Conservation (phyloP, 2,329 filamentous ascomycete species). For the Tolypocladium pustulatum region DNA sequence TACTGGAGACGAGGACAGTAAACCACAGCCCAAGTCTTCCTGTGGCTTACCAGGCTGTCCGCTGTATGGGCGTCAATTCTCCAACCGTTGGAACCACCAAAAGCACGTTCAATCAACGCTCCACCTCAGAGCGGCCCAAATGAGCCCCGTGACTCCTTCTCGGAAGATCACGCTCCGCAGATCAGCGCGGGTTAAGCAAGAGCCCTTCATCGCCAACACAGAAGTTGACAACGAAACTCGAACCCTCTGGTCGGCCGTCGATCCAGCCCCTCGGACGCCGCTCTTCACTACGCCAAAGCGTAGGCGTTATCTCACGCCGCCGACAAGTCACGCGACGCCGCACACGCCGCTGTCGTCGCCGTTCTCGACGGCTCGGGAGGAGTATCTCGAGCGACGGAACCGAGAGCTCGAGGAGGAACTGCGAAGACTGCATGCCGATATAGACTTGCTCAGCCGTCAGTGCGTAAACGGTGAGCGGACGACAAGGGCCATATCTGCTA, state of each 20-base stretch:
- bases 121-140: not conserved
- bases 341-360: not conserved
- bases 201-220: no score
- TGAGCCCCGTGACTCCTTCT: not conserved
- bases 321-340: not conserved
- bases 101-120: not conserved
- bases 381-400: not conserved
- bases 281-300: not conserved
- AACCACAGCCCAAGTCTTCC: not conserved
- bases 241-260: not conserved
- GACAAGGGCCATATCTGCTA: not conserved
- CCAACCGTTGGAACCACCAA: not conserved
- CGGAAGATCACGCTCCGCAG: not conserved
- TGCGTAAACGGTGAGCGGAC: not conserved
- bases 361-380: not conserved
- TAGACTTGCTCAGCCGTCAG: not conserved
- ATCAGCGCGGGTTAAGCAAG: no score
- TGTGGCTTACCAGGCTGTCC: not conserved
- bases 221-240: not conserved
- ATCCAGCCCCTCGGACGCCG: not conserved
- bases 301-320: not conserved
- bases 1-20: not conserved
- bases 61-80: not conserved
- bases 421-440: not conserved
- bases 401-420: slow-evolving; percentile 1